Percentiles rank a stretch among this genome's conserved stretches.
These are phyloP conservation scores for Graphilbum ipis-grandicollis DNA, from an alignment of 2,329 filamentous ascomycete genomes.

Conservation along the genomic window DNA sequence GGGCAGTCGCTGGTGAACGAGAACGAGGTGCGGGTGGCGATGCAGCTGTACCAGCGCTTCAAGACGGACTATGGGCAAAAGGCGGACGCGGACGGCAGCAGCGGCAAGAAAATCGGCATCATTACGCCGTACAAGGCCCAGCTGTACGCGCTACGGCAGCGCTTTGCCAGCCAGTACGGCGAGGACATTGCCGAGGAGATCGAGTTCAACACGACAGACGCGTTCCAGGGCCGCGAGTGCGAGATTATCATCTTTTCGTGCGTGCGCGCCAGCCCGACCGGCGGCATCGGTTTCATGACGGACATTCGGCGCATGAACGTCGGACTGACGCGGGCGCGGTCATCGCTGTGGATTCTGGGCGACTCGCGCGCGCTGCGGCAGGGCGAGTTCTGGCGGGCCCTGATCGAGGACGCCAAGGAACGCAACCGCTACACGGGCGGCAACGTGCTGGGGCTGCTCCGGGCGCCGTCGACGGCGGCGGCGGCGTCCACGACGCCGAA, in stretches of 20 bases:
- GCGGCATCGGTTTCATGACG: slow-evolving; percentile 95
- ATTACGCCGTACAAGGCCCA: slow-evolving; percentile 98
- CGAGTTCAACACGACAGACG: slow-evolving; percentile 98
- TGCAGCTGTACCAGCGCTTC: slow-evolving; percentile 70
- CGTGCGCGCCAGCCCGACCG: slow-evolving; percentile 77
- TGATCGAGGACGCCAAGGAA: slow-evolving; percentile 64
- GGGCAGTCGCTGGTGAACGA: slow-evolving; percentile 84
- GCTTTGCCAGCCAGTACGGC: slow-evolving; percentile 59
- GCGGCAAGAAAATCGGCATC: slow-evolving; percentile 79
- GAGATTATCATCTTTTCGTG: slow-evolving; percentile 99
- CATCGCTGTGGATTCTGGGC: slow-evolving; percentile 88
- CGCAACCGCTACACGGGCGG: slow-evolving; percentile 64
- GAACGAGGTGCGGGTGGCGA: slow-evolving; percentile 70
- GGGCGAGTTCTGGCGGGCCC: slow-evolving; percentile 76
- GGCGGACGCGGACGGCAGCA: slow-evolving; percentile 45
- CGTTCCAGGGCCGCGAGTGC: slow-evolving; percentile 91
- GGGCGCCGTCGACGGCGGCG: slow-evolving; percentile 15
- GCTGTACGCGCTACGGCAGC: slow-evolving; percentile 57
- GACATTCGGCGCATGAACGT: slow-evolving; percentile 99
- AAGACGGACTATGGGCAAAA: slow-evolving; percentile 19
- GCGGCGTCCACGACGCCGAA: not conserved
- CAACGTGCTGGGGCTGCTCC: slow-evolving; percentile 31
- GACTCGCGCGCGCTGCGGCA: slow-evolving; percentile 75
- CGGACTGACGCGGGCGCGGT: slow-evolving; percentile 89
- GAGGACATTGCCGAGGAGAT: slow-evolving; percentile 58